Evolutionary conservation across 2,329 filamentous ascomycete species (phyloP).

Genomic region (Rugonectria rugulosa): DNA sequence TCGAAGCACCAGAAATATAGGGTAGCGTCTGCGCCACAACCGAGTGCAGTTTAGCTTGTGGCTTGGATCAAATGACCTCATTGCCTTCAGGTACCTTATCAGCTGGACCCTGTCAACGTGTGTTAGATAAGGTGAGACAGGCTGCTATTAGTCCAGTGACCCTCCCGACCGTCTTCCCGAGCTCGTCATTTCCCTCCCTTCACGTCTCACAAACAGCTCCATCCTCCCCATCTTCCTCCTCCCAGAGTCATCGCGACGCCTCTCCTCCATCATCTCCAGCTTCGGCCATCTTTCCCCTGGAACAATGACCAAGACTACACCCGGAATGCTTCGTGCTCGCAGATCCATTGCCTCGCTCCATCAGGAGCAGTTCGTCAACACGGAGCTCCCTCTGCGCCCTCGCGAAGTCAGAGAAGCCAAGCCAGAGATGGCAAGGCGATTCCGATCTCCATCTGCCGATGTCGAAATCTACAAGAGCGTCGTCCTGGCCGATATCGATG

Average conservation of each 20-base stretch:
- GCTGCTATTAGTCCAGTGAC: constrained; percentile 33
- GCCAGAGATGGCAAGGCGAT: no score
- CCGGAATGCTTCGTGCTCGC: constrained; percentile 53
- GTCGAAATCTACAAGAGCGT: constrained; percentile 52
- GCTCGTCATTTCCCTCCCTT: constrained; percentile 22
- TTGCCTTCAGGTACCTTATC: background rate
- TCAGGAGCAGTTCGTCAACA: constrained; percentile 41
- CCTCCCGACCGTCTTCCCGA: constrained; percentile 22
- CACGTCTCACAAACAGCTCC: background rate
- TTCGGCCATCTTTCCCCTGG: constrained; percentile 11
- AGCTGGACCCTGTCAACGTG: constrained; percentile 8
- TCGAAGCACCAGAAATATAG: no score
- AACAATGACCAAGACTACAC: constrained; percentile 55
- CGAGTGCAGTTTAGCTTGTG: no score
- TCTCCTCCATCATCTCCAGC: constrained; percentile 7
- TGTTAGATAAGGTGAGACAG: no score
- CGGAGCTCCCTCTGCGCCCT: no score
- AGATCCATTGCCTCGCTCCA: constrained; percentile 56
- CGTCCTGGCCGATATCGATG: constrained; percentile 52
- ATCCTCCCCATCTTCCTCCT: constrained; percentile 5
- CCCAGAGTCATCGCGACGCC: background rate
- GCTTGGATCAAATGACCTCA: no score
- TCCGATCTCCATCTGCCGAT: background rate
- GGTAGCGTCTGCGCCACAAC: no score
- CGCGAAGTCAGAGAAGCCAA: no score